A percentile compares a stretch with the other conserved stretches of the same genome.
Evolutionary conservation across 805 yeast species (phyloP).

Genomic region (Saccharomyces paradoxus): DNA sequence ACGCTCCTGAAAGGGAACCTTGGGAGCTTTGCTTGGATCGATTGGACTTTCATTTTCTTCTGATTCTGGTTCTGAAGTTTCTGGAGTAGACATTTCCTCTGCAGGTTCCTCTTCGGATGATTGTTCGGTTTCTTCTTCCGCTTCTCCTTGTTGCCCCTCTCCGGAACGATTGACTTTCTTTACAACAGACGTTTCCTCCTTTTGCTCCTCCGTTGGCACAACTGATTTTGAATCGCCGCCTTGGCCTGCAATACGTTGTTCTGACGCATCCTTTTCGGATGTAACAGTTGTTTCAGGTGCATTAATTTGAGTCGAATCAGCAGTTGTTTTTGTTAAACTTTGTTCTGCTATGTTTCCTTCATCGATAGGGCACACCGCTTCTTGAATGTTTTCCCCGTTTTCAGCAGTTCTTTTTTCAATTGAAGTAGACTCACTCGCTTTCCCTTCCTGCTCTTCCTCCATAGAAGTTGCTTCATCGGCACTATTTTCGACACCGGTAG

Average conservation of each 20-base stretch:
- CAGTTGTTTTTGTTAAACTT: not conserved
- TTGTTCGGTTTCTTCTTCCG: not conserved
- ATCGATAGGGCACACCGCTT: not conserved
- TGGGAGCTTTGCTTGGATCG: slow-evolving; percentile 11
- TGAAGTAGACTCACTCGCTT: not conserved
- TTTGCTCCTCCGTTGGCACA: not conserved
- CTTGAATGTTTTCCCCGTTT: not conserved
- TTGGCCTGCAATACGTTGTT: too few species aligned
- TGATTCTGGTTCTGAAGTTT: not conserved
- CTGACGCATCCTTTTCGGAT: not conserved
- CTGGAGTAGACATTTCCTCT: not conserved
- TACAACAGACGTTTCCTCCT: not conserved
- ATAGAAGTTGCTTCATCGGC: not conserved
- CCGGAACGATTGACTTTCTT: not conserved
- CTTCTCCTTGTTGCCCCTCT: not conserved
- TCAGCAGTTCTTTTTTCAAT: not conserved
- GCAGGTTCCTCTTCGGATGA: not conserved
- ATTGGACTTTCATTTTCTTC: slow-evolving; percentile 4
- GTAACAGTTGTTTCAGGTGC: not conserved
- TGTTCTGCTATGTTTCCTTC: not conserved
- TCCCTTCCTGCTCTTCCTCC: not conserved
- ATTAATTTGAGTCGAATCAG: not conserved
- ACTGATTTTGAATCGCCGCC: not conserved
- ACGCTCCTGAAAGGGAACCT: slow-evolving; percentile 5
- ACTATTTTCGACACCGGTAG: not conserved